Evolutionary conservation across 352 stramenopile species (phyloP).

Genomic region (Globisporangium orthogonon): DNA sequence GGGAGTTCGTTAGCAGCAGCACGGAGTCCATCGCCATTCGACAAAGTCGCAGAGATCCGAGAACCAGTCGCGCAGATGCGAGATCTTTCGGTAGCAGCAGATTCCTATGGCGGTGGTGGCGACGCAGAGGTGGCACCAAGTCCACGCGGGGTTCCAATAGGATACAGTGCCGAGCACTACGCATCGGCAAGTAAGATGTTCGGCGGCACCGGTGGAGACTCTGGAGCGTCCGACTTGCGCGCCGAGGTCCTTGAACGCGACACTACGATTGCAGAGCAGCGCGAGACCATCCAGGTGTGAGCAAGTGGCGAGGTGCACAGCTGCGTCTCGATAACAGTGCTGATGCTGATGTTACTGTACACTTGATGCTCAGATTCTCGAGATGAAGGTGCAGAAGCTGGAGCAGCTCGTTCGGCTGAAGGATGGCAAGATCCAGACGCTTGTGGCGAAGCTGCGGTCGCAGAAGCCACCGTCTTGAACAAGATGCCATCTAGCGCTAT

Average conservation of each 20-base stretch:
- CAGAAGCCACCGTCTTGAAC: constrained; percentile 41
- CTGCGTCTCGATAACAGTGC: too few relatives aligned
- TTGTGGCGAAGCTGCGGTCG: constrained; percentile 79
- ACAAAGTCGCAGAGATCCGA: constrained; percentile 36
- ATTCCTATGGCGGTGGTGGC: background rate
- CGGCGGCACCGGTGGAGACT: constrained; percentile 10
- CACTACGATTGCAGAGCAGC: constrained; percentile 78
- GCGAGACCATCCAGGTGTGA: constrained; percentile 78
- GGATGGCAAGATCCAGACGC: constrained; percentile 91
- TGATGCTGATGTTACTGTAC: background rate
- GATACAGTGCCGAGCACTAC: constrained; percentile 13
- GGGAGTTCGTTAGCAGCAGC: constrained; percentile 2
- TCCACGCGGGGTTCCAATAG: background rate
- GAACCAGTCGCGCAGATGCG: constrained; percentile 23
- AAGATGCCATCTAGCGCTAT: background rate
- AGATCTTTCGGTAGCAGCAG: constrained; percentile 10
- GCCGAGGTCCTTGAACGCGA: constrained; percentile 62
- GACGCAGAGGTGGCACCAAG: constrained; percentile 1
- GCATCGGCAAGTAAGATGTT: constrained; percentile 4
- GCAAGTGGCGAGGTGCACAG: too few relatives aligned
- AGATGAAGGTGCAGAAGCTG: constrained; percentile 94
- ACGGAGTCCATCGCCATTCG: constrained; percentile 5
- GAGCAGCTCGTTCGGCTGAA: constrained; percentile 94
- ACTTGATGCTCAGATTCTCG: constrained; percentile 86
- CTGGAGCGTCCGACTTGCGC: constrained; percentile 8